Conservation (phyloP, 441 rosid genomes). For the Jatropha podagrica region DNA sequence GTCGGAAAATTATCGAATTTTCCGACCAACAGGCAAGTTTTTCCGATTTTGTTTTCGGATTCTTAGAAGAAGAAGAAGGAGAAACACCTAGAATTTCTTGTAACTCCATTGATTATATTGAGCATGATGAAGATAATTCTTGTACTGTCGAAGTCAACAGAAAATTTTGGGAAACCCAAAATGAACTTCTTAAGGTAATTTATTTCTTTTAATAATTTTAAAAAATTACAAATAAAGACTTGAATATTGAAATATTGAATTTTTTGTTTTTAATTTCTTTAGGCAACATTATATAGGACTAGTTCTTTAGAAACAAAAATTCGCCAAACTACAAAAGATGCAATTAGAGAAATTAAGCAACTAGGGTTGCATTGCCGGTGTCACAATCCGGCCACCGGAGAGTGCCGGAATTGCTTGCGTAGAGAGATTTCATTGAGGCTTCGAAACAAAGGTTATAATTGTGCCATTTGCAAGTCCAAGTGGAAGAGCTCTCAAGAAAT, state of each 20-base stretch:
- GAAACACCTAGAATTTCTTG: constrained; percentile 27
- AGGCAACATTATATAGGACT: constrained; percentile 69
- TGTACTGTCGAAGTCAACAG: constrained; percentile 42
- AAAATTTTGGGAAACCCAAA: constrained; percentile 70
- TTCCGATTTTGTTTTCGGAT: constrained; percentile 62
- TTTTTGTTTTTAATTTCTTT: neutral
- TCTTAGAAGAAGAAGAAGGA: constrained; percentile 44
- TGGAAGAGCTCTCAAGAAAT: constrained; percentile 73
- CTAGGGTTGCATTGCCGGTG: constrained; percentile 49
- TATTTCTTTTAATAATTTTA: neutral
- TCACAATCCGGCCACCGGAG: constrained; percentile 36
- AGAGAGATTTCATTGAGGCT: constrained; percentile 53
- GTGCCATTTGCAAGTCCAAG: constrained; percentile 62
- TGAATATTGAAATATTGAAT: neutral
- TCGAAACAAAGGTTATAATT: constrained; percentile 53
- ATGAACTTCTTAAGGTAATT: constrained; percentile 66
- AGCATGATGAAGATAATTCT: constrained; percentile 27
- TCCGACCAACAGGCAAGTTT: constrained; percentile 55
- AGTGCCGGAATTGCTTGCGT: constrained; percentile 60
- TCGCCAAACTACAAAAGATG: constrained; percentile 59
- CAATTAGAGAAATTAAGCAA: constrained; percentile 40
- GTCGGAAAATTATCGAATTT: constrained; percentile 45
- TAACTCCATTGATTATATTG: constrained; percentile 28
- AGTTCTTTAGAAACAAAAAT: constrained; percentile 62
- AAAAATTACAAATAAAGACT: neutral